Evolutionary conservation across 2,329 filamentous ascomycete genomes (phyloP).

Genomic region (Penicillium sp.): DNA sequence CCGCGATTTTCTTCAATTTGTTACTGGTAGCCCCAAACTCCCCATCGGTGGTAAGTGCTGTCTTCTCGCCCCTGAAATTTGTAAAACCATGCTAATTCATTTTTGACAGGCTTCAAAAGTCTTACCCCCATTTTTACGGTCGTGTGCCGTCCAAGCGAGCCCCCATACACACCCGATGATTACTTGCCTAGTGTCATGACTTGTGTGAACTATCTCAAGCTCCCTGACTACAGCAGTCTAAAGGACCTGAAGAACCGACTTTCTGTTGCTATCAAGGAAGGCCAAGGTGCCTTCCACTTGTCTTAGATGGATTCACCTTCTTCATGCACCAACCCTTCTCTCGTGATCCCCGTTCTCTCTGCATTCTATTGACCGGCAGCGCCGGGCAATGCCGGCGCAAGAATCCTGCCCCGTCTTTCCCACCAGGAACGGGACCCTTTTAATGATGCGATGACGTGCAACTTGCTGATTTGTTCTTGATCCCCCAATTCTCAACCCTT

Average conservation of each 20-base stretch:
- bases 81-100: conserved; percentile 5
- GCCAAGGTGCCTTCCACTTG: conserved; percentile 95
- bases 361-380: conserved; percentile 1
- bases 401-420: conserved; percentile 4
- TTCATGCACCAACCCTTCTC: neutral
- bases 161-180: conserved; percentile 89
- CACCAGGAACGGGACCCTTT: conserved; percentile 3
- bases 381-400: conserved; percentile 10
- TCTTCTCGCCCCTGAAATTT: neutral
- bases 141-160: conserved; percentile 97
- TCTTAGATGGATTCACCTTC: conserved; percentile 54
- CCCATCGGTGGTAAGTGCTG: conserved; percentile 79
- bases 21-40: conserved; percentile 95
- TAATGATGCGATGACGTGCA: conserved; percentile 22
- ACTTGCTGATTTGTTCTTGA: conserved; percentile 15
- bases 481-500: conserved; percentile 10
- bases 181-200: conserved; percentile 99
- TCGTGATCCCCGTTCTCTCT: neutral
- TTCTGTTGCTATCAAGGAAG: conserved; percentile 84
- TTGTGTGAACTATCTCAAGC: conserved; percentile 97
- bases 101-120: conserved; percentile 78
- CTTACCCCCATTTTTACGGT: conserved; percentile 98
- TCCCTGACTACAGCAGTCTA: conserved; percentile 86
- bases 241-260: conserved; percentile 76
- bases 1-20: conserved; percentile 94